These are phyloP conservation scores for Phytophthora macrochlamydospora DNA, from an alignment of 352 stramenopile species.

Conservation along the genomic window DNA sequence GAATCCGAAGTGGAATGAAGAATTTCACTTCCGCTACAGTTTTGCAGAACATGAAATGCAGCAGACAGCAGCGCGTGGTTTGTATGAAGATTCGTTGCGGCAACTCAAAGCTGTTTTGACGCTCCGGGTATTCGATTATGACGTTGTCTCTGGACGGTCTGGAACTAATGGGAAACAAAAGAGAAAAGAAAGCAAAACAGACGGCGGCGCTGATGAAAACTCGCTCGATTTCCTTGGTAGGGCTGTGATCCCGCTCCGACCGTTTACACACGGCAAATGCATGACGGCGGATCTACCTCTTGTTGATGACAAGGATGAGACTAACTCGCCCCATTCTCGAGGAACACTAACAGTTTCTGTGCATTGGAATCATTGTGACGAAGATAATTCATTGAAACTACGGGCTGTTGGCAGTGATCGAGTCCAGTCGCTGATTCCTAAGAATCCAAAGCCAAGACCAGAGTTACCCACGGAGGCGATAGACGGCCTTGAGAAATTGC, in stretches of 20 bases:
- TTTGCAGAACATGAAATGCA: conserved; percentile 33
- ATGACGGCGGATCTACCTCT: conserved; percentile 51
- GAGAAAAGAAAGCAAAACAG: not conserved
- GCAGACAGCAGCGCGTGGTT: not conserved
- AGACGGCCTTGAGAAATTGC: conserved; percentile 23
- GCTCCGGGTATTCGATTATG: conserved; percentile 46
- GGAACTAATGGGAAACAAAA: not conserved
- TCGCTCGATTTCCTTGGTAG: conserved; percentile 53
- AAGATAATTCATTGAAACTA: conserved; percentile 22
- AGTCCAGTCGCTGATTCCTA: conserved; percentile 18
- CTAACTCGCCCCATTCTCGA: conserved; percentile 33
- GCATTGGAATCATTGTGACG: conserved; percentile 57
- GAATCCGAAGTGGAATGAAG: conserved; percentile 76
- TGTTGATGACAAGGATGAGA: conserved; percentile 25
- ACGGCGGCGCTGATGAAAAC: not conserved
- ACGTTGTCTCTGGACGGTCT: conserved; percentile 30
- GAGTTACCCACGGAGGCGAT: conserved; percentile 24
- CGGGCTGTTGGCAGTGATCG: conserved; percentile 29
- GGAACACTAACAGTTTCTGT: conserved; percentile 56
- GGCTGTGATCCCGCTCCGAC: conserved; percentile 40
- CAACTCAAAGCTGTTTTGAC: conserved; percentile 12
- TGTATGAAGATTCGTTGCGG: not conserved
- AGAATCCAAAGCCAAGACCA: conserved; percentile 26
- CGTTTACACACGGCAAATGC: conserved; percentile 47
- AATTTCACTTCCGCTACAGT: conserved; percentile 66